Percentiles rank a stretch among this genome's conserved stretches.
These are phyloP conservation scores for Trypanosoma caninum DNA, from an alignment of 208 protist species.

Conservation along the genomic window DNA sequence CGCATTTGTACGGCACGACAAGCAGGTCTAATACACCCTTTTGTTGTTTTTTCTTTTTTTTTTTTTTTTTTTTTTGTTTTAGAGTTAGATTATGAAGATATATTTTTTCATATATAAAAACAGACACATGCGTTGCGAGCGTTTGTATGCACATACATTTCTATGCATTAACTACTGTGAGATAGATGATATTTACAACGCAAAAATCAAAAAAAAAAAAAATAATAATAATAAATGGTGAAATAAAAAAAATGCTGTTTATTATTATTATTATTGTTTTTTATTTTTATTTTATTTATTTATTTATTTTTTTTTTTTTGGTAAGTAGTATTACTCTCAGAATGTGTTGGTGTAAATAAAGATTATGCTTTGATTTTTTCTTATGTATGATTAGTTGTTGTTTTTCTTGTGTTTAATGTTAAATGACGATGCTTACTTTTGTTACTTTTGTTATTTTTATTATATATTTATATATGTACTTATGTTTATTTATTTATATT, in stretches of 20 bases:
- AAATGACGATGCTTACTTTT: too few relatives aligned
- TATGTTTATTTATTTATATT: background rate
- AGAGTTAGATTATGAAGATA: background rate
- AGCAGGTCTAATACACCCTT: background rate
- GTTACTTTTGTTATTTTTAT: too few relatives aligned
- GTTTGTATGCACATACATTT: too few relatives aligned
- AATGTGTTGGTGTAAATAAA: background rate
- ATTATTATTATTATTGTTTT: constrained; percentile 1
- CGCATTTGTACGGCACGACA: constrained; percentile 5
- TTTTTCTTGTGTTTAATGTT: too few relatives aligned
- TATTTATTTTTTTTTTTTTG: constrained; percentile 1
- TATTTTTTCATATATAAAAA: background rate
- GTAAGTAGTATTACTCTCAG: background rate
- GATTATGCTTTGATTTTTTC: too few relatives aligned
- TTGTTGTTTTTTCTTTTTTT: constrained; percentile 3
- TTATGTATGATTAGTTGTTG: too few relatives aligned
- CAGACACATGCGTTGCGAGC: background rate
- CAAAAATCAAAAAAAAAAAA: background rate
- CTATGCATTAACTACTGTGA: background rate
- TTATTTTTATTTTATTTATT: background rate
- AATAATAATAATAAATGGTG: background rate
- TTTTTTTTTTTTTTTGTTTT: constrained; percentile 8
- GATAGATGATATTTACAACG: background rate
- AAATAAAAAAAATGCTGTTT: background rate
- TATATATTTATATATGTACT: background rate